phyloP scores from a whole-genome alignment of 73 alveolate genomes.

The Paramecium biaurelia region DNA sequence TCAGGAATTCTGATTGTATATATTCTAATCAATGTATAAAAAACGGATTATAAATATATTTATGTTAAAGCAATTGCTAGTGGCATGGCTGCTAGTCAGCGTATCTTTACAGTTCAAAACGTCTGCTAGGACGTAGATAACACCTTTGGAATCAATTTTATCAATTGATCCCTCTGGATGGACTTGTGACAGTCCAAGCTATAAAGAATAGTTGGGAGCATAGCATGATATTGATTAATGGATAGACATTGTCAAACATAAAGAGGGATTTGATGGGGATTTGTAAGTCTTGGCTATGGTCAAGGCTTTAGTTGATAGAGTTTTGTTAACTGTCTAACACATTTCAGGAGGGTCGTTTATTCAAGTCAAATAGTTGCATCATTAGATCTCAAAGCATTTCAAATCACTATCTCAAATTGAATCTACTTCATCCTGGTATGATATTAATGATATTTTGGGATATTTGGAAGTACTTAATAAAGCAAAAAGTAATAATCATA shows the following conservation, averaged over 20 bases:
- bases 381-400: constrained; percentile 3
- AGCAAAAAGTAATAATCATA: constrained; percentile 1
- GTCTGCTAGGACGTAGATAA: not conserved
- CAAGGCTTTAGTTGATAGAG: constrained; percentile 35
- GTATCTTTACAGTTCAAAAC: not conserved
- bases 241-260: constrained; percentile 41
- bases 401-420: not conserved
- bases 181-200: constrained; percentile 35
- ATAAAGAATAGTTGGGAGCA: constrained; percentile 38
- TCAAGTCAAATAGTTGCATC: constrained; percentile 19
- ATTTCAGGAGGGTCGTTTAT: not conserved
- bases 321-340: constrained; percentile 13
- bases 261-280: constrained; percentile 53
- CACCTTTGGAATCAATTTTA: constrained; percentile 17
- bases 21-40: not conserved
- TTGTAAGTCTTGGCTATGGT: constrained; percentile 50
- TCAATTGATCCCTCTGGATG: constrained; percentile 43
- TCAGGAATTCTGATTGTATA: not conserved
- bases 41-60: constrained; percentile 25
- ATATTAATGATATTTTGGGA: constrained; percentile 14
- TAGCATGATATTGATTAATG: constrained; percentile 17
- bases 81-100: constrained; percentile 45
- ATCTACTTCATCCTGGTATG: constrained; percentile 37
- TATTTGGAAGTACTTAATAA: constrained; percentile 31
- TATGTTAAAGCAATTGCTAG: constrained; percentile 3